A percentile compares a stretch with the other conserved stretches of the same genome.
These are phyloP conservation scores for Ceratobasidium sp. DNA, from an alignment of 1,284 basidiomycete species.

Conservation along the genomic window DNA sequence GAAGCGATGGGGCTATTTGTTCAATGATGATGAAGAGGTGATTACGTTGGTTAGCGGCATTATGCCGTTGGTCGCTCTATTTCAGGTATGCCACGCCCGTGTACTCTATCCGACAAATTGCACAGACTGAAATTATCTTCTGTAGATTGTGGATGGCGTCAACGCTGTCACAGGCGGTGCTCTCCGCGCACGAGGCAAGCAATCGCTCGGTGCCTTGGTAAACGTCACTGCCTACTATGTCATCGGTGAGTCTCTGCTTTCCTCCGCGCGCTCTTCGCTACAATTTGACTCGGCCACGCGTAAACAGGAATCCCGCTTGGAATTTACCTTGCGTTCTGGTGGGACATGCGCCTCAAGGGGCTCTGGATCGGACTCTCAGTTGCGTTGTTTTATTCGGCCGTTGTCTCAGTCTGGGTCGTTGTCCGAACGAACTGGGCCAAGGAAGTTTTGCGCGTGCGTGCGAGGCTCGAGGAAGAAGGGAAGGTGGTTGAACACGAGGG, in stretches of 20 bases:
- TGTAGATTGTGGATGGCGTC: conserved; percentile 46
- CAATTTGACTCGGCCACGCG: not conserved
- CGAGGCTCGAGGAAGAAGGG: conserved; percentile 42
- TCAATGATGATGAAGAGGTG: conserved; percentile 73
- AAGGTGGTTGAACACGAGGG: not conserved
- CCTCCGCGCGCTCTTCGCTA: not conserved
- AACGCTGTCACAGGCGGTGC: conserved; percentile 45
- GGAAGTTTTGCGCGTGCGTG: conserved; percentile 46
- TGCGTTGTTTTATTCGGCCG: conserved; percentile 41
- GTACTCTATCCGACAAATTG: not conserved
- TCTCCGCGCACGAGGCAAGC: conserved; percentile 45
- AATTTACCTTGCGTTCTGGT: conserved; percentile 42
- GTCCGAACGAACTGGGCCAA: conserved; percentile 47
- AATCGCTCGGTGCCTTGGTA: conserved; percentile 47
- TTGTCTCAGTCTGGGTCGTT: conserved; percentile 42
- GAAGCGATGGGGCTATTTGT: conserved; percentile 72
- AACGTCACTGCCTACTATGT: conserved; percentile 48
- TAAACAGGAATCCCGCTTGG: conserved; percentile 48
- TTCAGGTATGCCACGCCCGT: conserved; percentile 63
- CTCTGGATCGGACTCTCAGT: conserved; percentile 48
- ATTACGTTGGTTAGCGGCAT: conserved; percentile 71
- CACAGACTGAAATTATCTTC: not conserved
- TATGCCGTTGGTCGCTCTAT: conserved; percentile 82
- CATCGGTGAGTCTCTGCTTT: conserved; percentile 34
- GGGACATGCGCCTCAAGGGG: conserved; percentile 45